These are phyloP conservation scores for Hypoxylon subgilvum DNA, from an alignment of 495 filamentous ascomycete genomes.

Conservation along the genomic window DNA sequence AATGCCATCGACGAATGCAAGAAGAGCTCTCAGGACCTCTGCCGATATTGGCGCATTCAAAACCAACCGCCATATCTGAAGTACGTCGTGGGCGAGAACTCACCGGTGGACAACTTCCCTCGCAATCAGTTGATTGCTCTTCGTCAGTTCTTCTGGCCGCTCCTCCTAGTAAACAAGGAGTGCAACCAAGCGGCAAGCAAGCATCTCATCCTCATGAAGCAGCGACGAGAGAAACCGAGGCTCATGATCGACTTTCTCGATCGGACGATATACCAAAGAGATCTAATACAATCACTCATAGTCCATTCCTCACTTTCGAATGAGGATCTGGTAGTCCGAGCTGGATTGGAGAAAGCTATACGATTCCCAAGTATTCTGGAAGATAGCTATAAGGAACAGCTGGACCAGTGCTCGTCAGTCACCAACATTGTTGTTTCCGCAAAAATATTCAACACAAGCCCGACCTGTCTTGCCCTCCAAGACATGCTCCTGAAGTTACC, in stretches of 20 bases:
- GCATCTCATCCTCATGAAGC: not conserved
- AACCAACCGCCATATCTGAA: not conserved
- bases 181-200: not conserved
- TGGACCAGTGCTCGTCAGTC: not conserved
- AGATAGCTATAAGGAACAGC: not conserved
- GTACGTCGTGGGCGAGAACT: not conserved
- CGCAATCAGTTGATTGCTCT: no score
- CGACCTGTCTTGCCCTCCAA: not conserved
- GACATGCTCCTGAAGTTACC: not conserved
- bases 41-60: not conserved
- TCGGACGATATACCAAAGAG: not conserved
- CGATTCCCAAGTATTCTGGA: not conserved
- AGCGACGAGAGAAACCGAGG: not conserved
- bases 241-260: not conserved
- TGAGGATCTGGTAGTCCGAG: not conserved
- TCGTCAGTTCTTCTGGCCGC: not conserved
- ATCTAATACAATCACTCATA: not conserved
- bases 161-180: not conserved
- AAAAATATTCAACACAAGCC: not conserved
- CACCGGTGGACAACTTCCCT: no score
- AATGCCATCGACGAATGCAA: not conserved
- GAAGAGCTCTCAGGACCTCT: not conserved
- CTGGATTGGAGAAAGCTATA: not conserved
- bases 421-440: not conserved
- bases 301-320: not conserved